Percentiles rank a stretch among this genome's conserved stretches.
Evolutionary conservation across 108 stramenopile species (phyloP).

Genomic region (Phaeodactylum tricornutum): DNA sequence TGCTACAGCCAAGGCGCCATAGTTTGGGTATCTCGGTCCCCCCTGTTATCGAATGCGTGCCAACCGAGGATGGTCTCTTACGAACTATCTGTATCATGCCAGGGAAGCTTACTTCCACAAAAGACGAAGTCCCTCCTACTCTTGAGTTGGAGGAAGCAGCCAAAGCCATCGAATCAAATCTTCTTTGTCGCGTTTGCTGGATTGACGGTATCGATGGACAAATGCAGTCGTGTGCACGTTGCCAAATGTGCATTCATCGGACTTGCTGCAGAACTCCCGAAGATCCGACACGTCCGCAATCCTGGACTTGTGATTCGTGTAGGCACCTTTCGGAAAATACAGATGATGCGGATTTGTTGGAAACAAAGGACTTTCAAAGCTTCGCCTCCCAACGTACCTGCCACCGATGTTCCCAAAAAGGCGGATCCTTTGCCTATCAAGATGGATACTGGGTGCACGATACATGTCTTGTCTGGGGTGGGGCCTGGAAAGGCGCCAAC

Average conservation of each 20-base stretch:
- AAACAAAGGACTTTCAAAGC: too few relatives aligned
- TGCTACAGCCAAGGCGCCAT: too few relatives aligned
- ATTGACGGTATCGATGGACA: constrained; percentile 21
- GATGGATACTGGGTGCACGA: constrained; percentile 49
- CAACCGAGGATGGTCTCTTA: constrained; percentile 34
- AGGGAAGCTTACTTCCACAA: constrained; percentile 28
- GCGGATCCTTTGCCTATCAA: constrained; percentile 19
- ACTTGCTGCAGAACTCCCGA: constrained; percentile 24
- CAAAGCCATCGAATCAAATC: neutral
- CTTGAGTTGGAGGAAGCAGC: constrained; percentile 9
- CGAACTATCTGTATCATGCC: constrained; percentile 39
- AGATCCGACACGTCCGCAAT: constrained; percentile 11
- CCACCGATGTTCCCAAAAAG: constrained; percentile 22
- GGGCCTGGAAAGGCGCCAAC: constrained; percentile 33
- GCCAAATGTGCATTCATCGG: constrained; percentile 41
- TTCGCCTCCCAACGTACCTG: constrained; percentile 11
- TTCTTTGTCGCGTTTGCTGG: constrained; percentile 55
- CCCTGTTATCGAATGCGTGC: constrained; percentile 28
- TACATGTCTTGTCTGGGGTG: too few relatives aligned
- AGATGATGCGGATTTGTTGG: too few relatives aligned
- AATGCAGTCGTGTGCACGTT: constrained; percentile 31
- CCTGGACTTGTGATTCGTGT: constrained; percentile 7
- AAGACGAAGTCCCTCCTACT: constrained; percentile 19
- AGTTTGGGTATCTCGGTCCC: too few relatives aligned
- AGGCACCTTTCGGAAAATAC: too few relatives aligned